Base-by-base conservation (phyloP, 2,329 filamentous ascomycete genomes). In the Aspergillus neotritici region DNA sequence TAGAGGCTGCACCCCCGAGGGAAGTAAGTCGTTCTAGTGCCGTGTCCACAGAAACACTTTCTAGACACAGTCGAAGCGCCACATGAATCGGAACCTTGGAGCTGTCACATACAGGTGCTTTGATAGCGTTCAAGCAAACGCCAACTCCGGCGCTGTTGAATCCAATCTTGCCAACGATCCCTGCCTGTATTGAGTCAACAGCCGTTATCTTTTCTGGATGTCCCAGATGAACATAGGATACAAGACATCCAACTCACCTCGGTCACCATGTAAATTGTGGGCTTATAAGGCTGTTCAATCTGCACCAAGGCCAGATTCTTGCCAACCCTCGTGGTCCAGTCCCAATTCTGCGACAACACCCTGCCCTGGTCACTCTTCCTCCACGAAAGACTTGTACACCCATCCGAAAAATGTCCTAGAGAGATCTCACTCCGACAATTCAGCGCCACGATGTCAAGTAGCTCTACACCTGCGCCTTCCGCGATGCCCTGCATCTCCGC, bases 131-230 rank as follows among this genome's bases (percentile, higher is more conserved):
- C 7, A 84, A 65, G 34, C 75, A 76, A 0, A 75, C 74, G 0
- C 79, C 80, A 0, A 84, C 77, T 0, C 80, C 78, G 0, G 60
- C 55, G 12, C 64, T 66, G 54, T 85, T 85, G 51, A 84, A 68
- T 0, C 82, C 82, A 15, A 84, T 83, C 60, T 85, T 85, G 11
- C 79, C 80, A 29, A 84, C 72, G 14, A 80, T 69, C 7, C 77
- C 77, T 4, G 74, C 77, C 60, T 62, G 16, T 2, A 12, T 1
- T 11, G 2, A 17, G 30, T 17, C 15, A 14, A 28, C 6, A 29
- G 21, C 11, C 12, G 3, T 17, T 3, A 32, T 11, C 13, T 4
- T 2, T 5, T 2, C 14, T 37, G 9, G 11, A 8, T 12, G 5
- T 7, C 3, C n/a, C 12, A 2, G 13, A 34, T 16, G 15, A 13